These are phyloP conservation scores for Amanita polypyramis DNA, from an alignment of 768 basidiomycete genomes.

Conservation along the genomic window DNA sequence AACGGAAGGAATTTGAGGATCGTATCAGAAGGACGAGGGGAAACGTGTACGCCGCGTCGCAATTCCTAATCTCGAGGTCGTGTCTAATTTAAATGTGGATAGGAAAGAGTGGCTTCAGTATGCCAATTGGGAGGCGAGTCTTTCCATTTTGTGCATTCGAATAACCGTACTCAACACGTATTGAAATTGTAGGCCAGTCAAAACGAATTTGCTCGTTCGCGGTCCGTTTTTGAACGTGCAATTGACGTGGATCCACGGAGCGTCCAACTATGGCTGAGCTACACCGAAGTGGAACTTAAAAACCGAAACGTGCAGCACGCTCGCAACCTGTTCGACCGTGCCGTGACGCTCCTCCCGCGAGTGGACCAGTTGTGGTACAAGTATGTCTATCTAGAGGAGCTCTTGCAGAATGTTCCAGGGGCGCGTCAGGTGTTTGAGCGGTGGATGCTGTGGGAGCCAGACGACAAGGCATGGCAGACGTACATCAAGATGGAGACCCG, in stretches of 20 bases:
- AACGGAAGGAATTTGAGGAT: slow-evolving; percentile 92
- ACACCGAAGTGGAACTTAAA: slow-evolving; percentile 97
- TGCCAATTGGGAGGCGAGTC: slow-evolving; percentile 69
- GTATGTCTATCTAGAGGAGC: slow-evolving; percentile 96
- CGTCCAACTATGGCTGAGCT: slow-evolving; percentile 87
- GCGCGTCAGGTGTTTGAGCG: slow-evolving; percentile 97
- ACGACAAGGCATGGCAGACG: slow-evolving; percentile 99
- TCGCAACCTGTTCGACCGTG: slow-evolving; percentile 93
- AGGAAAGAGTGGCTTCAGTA: slow-evolving; percentile 86
- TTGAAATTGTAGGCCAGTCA: slow-evolving; percentile 61
- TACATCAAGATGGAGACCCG: slow-evolving; percentile 97
- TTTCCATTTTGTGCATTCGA: background rate
- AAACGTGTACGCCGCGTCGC: slow-evolving; percentile 50
- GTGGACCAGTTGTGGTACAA: slow-evolving; percentile 99
- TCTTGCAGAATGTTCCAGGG: slow-evolving; percentile 91
- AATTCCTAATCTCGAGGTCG: background rate
- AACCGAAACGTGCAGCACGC: slow-evolving; percentile 96
- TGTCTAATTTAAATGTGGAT: slow-evolving; percentile 5
- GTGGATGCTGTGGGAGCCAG: slow-evolving; percentile 99
- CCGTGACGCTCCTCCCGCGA: slow-evolving; percentile 91
- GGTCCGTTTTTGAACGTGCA: slow-evolving; percentile 94
- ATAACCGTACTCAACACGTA: background rate
- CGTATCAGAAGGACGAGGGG: slow-evolving; percentile 70
- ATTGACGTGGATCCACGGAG: slow-evolving; percentile 90
- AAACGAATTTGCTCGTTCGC: slow-evolving; percentile 89